phyloP scores from a whole-genome alignment of 306 rosid genomes.

The Aeschynomene evenia region DNA sequence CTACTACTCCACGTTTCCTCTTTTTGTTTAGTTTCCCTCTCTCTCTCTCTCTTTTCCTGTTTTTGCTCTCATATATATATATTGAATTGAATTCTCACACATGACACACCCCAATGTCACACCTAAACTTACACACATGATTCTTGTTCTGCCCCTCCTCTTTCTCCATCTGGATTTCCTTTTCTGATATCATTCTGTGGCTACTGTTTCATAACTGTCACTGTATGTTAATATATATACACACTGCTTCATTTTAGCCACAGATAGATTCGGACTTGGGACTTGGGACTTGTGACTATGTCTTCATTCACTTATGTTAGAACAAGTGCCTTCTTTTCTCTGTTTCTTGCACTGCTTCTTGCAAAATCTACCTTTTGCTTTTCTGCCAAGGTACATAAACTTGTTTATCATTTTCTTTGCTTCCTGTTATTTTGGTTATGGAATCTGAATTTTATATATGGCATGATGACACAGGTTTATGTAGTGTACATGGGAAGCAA shows the following conservation, averaged over 20 bases:
- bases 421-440: not conserved
- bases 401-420: conserved; percentile 1
- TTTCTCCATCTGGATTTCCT: conserved; percentile 9
- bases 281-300: conserved; percentile 37
- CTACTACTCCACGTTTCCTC: conserved; percentile 35
- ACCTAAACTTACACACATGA: conserved; percentile 18
- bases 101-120: conserved; percentile 12
- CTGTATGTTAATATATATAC: not conserved
- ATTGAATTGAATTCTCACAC: conserved; percentile 13
- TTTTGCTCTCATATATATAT: not conserved
- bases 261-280: conserved; percentile 14
- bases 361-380: conserved; percentile 45
- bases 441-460: conserved; percentile 27
- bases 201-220: not conserved
- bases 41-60: not conserved
- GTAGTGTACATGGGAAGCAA: conserved; percentile 84
- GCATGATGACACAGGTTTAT: conserved; percentile 65
- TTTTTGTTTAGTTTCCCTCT: conserved; percentile 7
- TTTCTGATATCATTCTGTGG: not conserved
- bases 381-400: conserved; percentile 50
- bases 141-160: conserved; percentile 19
- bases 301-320: conserved; percentile 29
- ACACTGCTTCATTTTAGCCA: conserved; percentile 9
- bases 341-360: conserved; percentile 49
- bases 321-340: conserved; percentile 29